Percentiles rank a stretch among this genome's conserved stretches.
Evolutionary conservation across 495 filamentous ascomycete species (phyloP).

Genomic region (Thermochaetoides thermophila): DNA sequence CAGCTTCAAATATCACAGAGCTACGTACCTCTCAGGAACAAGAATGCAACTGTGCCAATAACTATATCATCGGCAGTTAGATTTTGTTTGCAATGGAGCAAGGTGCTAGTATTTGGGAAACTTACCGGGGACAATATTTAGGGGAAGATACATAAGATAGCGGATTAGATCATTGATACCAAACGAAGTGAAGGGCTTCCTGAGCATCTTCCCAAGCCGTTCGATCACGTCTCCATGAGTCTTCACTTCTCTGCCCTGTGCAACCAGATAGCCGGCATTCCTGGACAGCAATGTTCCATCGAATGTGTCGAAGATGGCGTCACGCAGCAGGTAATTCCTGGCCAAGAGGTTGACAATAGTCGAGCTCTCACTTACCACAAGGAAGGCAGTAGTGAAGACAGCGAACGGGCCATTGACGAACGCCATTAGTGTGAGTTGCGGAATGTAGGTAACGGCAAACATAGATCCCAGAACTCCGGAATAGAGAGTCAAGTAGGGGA

Average conservation of each 20-base stretch:
- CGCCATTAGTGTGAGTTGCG: constrained; percentile 65
- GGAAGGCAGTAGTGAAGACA: constrained; percentile 57
- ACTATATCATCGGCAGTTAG: constrained; percentile 26
- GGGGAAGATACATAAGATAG: constrained; percentile 67
- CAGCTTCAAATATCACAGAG: too few species aligned
- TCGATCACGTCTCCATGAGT: constrained; percentile 43
- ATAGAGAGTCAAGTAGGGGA: constrained; percentile 55
- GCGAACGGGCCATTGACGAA: constrained; percentile 80
- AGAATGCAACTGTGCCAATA: constrained; percentile 67
- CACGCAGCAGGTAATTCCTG: constrained; percentile 60
- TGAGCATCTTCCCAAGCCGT: constrained; percentile 58
- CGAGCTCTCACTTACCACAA: constrained; percentile 70
- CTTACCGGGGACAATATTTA: constrained; percentile 72
- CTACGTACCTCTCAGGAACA: constrained; percentile 53
- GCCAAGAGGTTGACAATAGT: constrained; percentile 62
- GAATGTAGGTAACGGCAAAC: constrained; percentile 85
- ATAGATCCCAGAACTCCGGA: constrained; percentile 51
- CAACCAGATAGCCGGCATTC: constrained; percentile 43
- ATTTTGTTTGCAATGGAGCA: background rate
- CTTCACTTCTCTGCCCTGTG: constrained; percentile 58
- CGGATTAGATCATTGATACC: constrained; percentile 49
- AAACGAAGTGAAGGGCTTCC: constrained; percentile 53
- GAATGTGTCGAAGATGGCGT: constrained; percentile 78
- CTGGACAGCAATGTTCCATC: constrained; percentile 59
- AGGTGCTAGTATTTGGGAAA: background rate